Percentiles rank a stretch among this genome's conserved stretches.
These are phyloP conservation scores for Cantharellus cinnabarinus DNA, from an alignment of 768 basidiomycete species.

Conservation along the genomic window DNA sequence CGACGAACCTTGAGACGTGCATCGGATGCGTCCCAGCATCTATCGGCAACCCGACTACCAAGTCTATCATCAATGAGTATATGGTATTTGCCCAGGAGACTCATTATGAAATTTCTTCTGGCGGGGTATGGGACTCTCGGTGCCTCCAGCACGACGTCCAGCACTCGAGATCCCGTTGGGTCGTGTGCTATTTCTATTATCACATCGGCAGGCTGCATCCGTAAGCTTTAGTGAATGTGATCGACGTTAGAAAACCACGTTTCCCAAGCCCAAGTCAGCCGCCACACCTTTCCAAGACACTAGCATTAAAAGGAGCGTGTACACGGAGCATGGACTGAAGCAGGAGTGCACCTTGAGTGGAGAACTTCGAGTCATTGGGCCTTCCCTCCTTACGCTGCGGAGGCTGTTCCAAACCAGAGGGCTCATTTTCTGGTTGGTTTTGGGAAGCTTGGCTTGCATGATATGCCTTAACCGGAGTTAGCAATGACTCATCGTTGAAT, in stretches of 20 bases:
- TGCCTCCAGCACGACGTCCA: slow-evolving; percentile 55
- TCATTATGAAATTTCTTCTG: slow-evolving; percentile 50
- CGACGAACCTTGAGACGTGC: slow-evolving; percentile 68
- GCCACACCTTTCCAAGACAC: slow-evolving; percentile 46
- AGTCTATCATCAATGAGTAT: slow-evolving; percentile 72
- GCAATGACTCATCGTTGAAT: background rate
- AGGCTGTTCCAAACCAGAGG: background rate
- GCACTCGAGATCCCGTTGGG: slow-evolving; percentile 52
- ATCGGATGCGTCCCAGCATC: slow-evolving; percentile 84
- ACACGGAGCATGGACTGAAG: slow-evolving; percentile 66
- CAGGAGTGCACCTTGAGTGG: slow-evolving; percentile 67
- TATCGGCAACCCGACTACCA: slow-evolving; percentile 75
- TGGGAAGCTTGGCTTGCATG: too few relatives aligned
- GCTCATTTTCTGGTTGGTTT: background rate
- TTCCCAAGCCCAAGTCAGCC: slow-evolving; percentile 3
- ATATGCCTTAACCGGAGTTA: background rate
- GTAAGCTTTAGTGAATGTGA: background rate
- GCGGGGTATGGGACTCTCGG: slow-evolving; percentile 39
- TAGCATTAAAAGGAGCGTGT: slow-evolving; percentile 39
- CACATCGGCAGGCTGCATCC: slow-evolving; percentile 30
- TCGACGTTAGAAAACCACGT: background rate
- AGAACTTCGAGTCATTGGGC: slow-evolving; percentile 31
- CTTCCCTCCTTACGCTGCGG: slow-evolving; percentile 8
- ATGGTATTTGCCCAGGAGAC: slow-evolving; percentile 62
- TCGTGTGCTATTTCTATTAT: slow-evolving; percentile 39